Conservation (phyloP, 73 alveolate genomes). For the Paraurostyla sp. region DNA sequence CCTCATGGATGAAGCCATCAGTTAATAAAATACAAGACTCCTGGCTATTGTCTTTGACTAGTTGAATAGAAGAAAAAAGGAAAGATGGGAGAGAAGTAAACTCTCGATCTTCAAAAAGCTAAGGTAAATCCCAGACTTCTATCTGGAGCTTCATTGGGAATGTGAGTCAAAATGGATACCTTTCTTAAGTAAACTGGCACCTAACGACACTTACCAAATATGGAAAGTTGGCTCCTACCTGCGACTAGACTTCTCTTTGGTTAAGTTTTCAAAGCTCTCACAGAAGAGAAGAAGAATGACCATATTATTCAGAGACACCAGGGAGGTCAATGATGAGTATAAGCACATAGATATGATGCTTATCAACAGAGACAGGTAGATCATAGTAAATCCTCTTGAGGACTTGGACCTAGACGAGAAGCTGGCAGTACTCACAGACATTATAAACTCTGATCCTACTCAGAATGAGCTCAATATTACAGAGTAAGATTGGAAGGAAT, state of each 20-base stretch:
- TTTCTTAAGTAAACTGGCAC: conserved; percentile 84
- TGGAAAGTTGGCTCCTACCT: conserved; percentile 85
- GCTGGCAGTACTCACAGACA: conserved; percentile 83
- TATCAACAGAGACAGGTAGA: conserved; percentile 74
- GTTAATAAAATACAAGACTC: conserved; percentile 72
- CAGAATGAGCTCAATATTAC: conserved; percentile 80
- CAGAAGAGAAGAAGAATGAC: conserved; percentile 86
- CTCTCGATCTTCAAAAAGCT: conserved; percentile 60
- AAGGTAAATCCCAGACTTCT: conserved; percentile 82
- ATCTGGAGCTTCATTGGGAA: conserved; percentile 92
- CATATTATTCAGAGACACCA: conserved; percentile 75
- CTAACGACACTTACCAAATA: conserved; percentile 85
- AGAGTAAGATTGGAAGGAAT: conserved; percentile 67
- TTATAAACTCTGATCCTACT: conserved; percentile 86
- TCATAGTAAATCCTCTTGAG: conserved; percentile 83
- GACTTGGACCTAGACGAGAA: conserved; percentile 92
- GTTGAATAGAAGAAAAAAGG: conserved; percentile 64
- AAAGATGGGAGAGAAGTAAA: conserved; percentile 70
- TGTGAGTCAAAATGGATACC: conserved; percentile 86
- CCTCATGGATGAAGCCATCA: conserved; percentile 88
- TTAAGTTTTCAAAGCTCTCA: conserved; percentile 78
- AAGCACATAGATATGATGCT: conserved; percentile 75
- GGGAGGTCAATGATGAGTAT: conserved; percentile 57
- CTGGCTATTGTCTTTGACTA: conserved; percentile 85
- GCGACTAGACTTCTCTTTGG: conserved; percentile 89